phyloP scores from a whole-genome alignment of 163 green algal species.

The Chlorella variabilis region DNA sequence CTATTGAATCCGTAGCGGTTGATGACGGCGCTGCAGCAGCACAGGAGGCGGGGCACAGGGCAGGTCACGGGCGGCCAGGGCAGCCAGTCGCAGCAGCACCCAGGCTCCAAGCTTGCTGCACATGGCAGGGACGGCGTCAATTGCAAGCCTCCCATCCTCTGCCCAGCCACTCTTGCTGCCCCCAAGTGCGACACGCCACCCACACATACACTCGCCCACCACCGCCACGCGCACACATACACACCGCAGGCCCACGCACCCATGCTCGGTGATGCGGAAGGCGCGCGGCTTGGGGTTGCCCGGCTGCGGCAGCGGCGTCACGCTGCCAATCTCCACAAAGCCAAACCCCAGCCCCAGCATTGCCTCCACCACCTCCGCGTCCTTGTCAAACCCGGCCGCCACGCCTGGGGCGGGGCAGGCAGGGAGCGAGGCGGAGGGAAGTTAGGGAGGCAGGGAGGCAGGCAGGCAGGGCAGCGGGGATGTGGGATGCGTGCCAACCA shows the following conservation, averaged over 20 bases:
- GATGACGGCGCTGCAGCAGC: slow-evolving; percentile 83
- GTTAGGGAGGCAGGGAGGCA: too few species aligned
- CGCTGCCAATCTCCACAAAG: slow-evolving; percentile 96
- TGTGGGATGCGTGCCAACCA: too few species aligned
- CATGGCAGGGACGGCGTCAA: too few species aligned
- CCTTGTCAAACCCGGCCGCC: slow-evolving; percentile 98
- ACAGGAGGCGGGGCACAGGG: too few species aligned
- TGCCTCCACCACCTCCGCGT: slow-evolving; percentile 82
- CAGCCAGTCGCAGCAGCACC: too few species aligned
- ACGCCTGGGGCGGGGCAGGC: slow-evolving; percentile 75
- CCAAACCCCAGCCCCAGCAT: slow-evolving; percentile 93
- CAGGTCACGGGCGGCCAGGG: too few species aligned
- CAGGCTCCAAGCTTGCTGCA: too few species aligned
- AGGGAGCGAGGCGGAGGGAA: not conserved
- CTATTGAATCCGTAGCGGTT: slow-evolving; percentile 99
- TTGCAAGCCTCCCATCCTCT: too few species aligned
- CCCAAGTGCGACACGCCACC: too few species aligned
- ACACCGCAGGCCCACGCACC: slow-evolving; percentile 55
- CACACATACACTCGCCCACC: not conserved
- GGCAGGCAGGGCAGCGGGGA: too few species aligned
- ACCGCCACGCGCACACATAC: not conserved
- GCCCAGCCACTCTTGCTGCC: too few species aligned
- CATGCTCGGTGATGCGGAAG: slow-evolving; percentile 89
- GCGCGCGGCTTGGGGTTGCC: slow-evolving; percentile 94
- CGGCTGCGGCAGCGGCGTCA: slow-evolving; percentile 93